Evolutionary conservation across 441 rosid species (phyloP).

Genomic region (Arabidopsis lyrata): DNA sequence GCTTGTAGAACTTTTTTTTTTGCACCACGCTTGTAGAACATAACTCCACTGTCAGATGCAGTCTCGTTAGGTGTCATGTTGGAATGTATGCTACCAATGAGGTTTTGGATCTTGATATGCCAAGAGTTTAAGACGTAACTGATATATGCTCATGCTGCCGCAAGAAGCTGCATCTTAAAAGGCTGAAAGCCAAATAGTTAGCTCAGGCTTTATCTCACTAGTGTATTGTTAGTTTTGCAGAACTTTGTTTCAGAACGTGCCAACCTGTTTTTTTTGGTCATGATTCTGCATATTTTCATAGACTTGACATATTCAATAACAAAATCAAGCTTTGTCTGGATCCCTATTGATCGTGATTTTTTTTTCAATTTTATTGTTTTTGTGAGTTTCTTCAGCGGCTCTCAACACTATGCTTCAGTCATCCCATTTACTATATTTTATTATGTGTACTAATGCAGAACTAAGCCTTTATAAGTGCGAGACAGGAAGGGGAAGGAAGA

Average conservation of each 20-base stretch:
- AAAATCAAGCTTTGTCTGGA: constrained; percentile 15
- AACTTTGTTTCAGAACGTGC: not conserved
- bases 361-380: not conserved
- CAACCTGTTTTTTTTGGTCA: constrained; percentile 23
- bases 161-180: constrained; percentile 16
- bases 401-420: constrained; percentile 11
- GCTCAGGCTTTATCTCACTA: constrained; percentile 24
- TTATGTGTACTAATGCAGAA: constrained; percentile 36
- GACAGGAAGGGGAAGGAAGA: not conserved
- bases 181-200: constrained; percentile 27
- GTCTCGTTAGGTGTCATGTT: constrained; percentile 10
- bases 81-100: constrained; percentile 5
- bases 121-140: constrained; percentile 5
- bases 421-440: constrained; percentile 18
- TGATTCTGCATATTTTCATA: constrained; percentile 20
- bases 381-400: not conserved
- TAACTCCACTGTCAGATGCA: constrained; percentile 6
- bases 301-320: not conserved
- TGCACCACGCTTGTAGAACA: constrained; percentile 5
- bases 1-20: constrained; percentile 1
- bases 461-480: not conserved
- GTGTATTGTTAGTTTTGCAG: constrained; percentile 1
- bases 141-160: constrained; percentile 8
- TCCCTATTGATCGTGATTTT: not conserved
- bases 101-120: constrained; percentile 29